A percentile compares a stretch with the other conserved stretches of the same genome.
Conservation (phyloP, 2,329 filamentous ascomycete species). For the Scedosporium aurantiacum region DNA sequence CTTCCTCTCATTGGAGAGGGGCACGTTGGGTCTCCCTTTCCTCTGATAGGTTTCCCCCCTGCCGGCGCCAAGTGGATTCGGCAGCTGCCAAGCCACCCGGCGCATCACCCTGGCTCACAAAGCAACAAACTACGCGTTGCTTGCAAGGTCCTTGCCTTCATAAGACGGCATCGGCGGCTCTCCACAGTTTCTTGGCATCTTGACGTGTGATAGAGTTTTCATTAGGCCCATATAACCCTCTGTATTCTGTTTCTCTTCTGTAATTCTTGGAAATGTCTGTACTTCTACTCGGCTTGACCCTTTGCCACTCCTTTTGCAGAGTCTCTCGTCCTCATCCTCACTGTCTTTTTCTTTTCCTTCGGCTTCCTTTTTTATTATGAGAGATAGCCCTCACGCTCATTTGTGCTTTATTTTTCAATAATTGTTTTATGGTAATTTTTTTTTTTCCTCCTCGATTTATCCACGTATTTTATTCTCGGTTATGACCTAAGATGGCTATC, state of each 20-base stretch:
- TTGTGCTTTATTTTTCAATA: not conserved
- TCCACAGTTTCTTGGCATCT: no score
- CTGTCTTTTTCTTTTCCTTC: not conserved
- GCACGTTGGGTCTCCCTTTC: not conserved
- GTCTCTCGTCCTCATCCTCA: not conserved
- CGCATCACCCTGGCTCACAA: not conserved
- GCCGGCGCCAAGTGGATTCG: not conserved
- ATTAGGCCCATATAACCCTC: not conserved
- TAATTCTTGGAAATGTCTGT: not conserved
- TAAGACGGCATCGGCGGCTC: no score
- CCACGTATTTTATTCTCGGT: not conserved
- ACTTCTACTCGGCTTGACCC: not conserved
- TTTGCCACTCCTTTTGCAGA: not conserved
- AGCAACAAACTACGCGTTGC: no score
- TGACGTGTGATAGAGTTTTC: no score
- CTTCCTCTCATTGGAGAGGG: not conserved
- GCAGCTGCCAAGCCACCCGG: not conserved
- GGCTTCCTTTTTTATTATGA: not conserved
- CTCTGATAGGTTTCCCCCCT: not conserved
- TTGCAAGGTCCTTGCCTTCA: no score
- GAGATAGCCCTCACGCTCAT: not conserved
- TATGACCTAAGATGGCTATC: slow-evolving; percentile 23
- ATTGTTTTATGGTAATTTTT: not conserved
- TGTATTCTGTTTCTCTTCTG: not conserved
- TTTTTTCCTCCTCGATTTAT: not conserved